A percentile compares a stretch with the other conserved stretches of the same genome.
These are phyloP conservation scores for Gastrolobium villosum DNA, from an alignment of 306 rosid genomes.

Conservation along the genomic window DNA sequence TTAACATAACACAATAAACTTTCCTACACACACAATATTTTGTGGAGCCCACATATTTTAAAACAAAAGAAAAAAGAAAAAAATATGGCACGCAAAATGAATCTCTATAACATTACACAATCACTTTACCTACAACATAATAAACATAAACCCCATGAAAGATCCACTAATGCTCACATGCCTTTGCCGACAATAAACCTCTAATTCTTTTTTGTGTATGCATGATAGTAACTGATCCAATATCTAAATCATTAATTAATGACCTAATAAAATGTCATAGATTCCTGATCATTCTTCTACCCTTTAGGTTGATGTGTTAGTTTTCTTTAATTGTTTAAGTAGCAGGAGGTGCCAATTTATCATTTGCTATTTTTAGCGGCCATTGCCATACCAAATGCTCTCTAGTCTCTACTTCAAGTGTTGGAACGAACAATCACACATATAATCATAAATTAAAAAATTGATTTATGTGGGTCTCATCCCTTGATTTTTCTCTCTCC, in stretches of 20 bases:
- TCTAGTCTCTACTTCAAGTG: background rate
- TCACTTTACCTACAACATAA: too few relatives aligned
- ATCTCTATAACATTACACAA: too few relatives aligned
- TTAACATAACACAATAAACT: too few relatives aligned
- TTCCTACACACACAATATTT: too few relatives aligned
- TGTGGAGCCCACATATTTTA: too few relatives aligned
- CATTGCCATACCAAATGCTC: constrained; percentile 10
- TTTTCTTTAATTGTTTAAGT: constrained; percentile 42
- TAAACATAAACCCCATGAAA: too few relatives aligned
- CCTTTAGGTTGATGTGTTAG: constrained; percentile 23
- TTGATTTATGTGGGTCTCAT: too few relatives aligned
- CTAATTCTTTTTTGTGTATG: constrained; percentile 11
- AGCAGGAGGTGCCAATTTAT: constrained; percentile 19
- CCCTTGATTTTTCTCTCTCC: too few relatives aligned
- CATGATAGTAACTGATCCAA: constrained; percentile 47
- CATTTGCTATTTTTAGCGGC: constrained; percentile 6
- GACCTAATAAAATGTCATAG: constrained; percentile 22
- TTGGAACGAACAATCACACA: too few relatives aligned
- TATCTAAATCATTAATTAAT: constrained; percentile 13
- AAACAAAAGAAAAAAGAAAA: too few relatives aligned
- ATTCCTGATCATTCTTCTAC: constrained; percentile 1
- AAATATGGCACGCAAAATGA: too few relatives aligned
- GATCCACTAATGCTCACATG: constrained; percentile 29
- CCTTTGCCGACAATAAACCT: constrained; percentile 37
- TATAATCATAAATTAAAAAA: too few relatives aligned